Percentiles rank a stretch among this genome's conserved stretches.
Conservation (phyloP, 2,329 filamentous ascomycete species). For the Colletotrichum abscissum region DNA sequence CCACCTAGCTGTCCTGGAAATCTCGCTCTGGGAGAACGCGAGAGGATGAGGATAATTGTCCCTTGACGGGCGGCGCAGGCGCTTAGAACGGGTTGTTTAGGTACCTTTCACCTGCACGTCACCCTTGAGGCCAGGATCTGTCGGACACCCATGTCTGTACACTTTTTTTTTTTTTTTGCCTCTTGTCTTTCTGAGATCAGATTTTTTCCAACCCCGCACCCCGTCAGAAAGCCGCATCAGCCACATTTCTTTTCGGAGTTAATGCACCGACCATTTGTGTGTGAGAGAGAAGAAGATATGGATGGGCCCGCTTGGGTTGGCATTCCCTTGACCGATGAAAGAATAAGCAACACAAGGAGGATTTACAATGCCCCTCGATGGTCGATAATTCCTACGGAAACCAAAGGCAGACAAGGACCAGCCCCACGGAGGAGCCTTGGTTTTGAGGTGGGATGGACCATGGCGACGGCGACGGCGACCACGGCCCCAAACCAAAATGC, state of each 20-base stretch:
- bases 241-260: constrained; percentile 23
- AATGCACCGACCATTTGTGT: constrained; percentile 14
- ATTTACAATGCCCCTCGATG: background rate
- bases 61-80: constrained; percentile 23
- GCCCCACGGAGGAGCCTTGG: constrained; percentile 26
- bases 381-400: background rate
- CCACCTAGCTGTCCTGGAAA: constrained; percentile 15
- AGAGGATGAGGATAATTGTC: background rate
- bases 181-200: constrained; percentile 4
- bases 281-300: background rate
- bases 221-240: constrained; percentile 5
- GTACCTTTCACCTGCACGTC: constrained; percentile 26
- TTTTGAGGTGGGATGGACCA: constrained; percentile 17
- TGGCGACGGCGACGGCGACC: constrained; percentile 3
- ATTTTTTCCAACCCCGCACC: constrained; percentile 29
- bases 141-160: constrained; percentile 25
- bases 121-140: constrained; percentile 19
- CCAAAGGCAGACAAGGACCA: constrained; percentile 21
- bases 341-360: background rate
- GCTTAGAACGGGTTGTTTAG: constrained; percentile 10
- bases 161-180: background rate
- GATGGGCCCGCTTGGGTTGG: background rate
- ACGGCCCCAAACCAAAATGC: background rate
- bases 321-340: background rate
- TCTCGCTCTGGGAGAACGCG: background rate